Base-by-base conservation (phyloP, 208 protist species). In the Cochliopodium minus region DNA sequence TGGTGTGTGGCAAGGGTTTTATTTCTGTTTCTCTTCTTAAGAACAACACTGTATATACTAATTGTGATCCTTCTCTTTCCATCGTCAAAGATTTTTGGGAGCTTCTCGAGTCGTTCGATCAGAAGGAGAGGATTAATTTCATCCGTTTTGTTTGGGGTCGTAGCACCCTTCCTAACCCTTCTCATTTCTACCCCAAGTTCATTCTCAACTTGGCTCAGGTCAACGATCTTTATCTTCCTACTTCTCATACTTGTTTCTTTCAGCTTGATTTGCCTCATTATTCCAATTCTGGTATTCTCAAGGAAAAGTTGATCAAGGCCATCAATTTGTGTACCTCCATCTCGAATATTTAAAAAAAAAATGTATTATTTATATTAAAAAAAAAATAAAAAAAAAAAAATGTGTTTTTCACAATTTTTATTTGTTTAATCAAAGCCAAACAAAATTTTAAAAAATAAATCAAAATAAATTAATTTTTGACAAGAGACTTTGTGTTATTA, bases 181-280 rank as follows among this genome's bases (percentile, higher is more conserved):
- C n/a, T n/a, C n/a, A n/a, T n/a, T n/a, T n/a, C n/a, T n/a, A n/a
- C n/a, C n/a, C n/a, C n/a, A n/a, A n/a, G n/a, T n/a, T n/a, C n/a
- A n/a, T n/a, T n/a, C n/a, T n/a, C n/a, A n/a, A n/a, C n/a, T n/a
- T n/a, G n/a, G n/a, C n/a, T n/a, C n/a, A n/a, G n/a, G n/a, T n/a
- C n/a, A n/a, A n/a, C n/a, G n/a, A n/a, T n/a, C n/a, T n/a, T n/a
- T n/a, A n/a, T n/a, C 66, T 93, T 28, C 85, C 87, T 23, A 81
- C 81, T 1, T 85, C 81, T 50, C 78, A 78, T 57, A 94, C 88
- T 20, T 94, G 88, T 67, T 93, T 93, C 67, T 93, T 91, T 54
- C 83, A 75, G 0, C 70, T 93, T 25, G 76, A 82, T 9, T 43
- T 94, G 5, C 87, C 88, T 15, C 62, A 65, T 2, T 94, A 94